Conservation (phyloP, 1,139 yeast species). For the Candida frijolesensis region DNA sequence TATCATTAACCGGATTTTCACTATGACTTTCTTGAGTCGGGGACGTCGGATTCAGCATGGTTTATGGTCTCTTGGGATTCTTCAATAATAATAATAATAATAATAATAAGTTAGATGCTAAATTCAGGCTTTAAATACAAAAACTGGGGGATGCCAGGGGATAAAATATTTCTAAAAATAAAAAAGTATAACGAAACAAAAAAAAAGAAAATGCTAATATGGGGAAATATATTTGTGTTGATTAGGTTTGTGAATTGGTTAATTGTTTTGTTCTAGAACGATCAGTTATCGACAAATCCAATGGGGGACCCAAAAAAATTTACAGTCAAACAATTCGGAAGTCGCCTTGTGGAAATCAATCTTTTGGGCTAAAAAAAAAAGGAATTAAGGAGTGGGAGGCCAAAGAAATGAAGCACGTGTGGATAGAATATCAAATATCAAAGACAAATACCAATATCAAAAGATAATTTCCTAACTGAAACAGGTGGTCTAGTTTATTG, state of each 20-base stretch:
- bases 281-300: not conserved
- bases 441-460: not conserved
- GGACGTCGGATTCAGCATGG: conserved; percentile 5
- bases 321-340: not conserved
- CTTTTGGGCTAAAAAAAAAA: not conserved
- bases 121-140: not conserved
- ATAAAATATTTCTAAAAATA: not conserved
- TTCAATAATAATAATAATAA: not conserved
- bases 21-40: not conserved
- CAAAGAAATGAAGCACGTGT: not conserved
- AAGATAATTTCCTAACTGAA: not conserved
- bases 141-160: not conserved
- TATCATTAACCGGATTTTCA: not conserved
- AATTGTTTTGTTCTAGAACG: not conserved
- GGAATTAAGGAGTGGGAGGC: not conserved
- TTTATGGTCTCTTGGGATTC: not conserved
- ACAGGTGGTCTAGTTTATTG: not conserved
- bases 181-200: not conserved
- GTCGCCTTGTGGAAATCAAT: not conserved
- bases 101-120: not conserved
- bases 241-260: not conserved
- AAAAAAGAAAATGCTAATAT: not conserved
- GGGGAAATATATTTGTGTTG: not conserved
- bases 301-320: not conserved
- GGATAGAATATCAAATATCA: not conserved